phyloP scores from a whole-genome alignment of 2,329 filamentous ascomycete species.

The Epichloe hybrida region DNA sequence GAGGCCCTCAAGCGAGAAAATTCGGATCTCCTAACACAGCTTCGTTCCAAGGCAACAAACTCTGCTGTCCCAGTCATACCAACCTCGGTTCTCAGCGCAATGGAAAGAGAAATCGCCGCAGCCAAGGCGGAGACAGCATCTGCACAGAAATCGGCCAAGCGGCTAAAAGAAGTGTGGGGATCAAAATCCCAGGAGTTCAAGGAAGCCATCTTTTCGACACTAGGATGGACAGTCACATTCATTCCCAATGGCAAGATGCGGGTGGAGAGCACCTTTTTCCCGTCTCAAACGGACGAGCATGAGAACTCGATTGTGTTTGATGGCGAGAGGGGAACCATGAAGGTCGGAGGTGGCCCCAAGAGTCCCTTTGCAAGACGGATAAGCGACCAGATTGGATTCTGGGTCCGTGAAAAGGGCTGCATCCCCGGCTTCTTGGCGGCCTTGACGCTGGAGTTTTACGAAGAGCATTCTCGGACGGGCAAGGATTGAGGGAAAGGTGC shows the following conservation, averaged over 20 bases:
- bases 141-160: slow-evolving; percentile 68
- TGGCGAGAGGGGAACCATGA: slow-evolving; percentile 93
- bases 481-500: slow-evolving; percentile 3
- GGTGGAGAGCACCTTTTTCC: slow-evolving; percentile 75
- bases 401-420: slow-evolving; percentile 82
- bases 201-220: slow-evolving; percentile 78
- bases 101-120: slow-evolving; percentile 62
- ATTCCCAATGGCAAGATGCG: slow-evolving; percentile 94
- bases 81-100: slow-evolving; percentile 58
- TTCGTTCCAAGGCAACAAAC: slow-evolving; percentile 33
- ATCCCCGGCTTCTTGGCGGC: slow-evolving; percentile 89
- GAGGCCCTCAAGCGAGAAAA: slow-evolving; percentile 72
- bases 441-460: slow-evolving; percentile 85
- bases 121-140: slow-evolving; percentile 55
- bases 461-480: slow-evolving; percentile 35
- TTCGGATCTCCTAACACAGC: slow-evolving; percentile 60
- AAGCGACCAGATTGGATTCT: slow-evolving; percentile 77
- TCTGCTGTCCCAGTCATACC: slow-evolving; percentile 54
- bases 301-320: slow-evolving; percentile 73
- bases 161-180: slow-evolving; percentile 85
- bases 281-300: slow-evolving; percentile 53
- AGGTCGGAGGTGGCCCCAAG: slow-evolving; percentile 80
- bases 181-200: slow-evolving; percentile 90
- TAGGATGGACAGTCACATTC: slow-evolving; percentile 92
- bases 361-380: slow-evolving; percentile 81